Base-by-base conservation (phyloP, 805 yeast species). In the Ogataea paraovalis region DNA sequence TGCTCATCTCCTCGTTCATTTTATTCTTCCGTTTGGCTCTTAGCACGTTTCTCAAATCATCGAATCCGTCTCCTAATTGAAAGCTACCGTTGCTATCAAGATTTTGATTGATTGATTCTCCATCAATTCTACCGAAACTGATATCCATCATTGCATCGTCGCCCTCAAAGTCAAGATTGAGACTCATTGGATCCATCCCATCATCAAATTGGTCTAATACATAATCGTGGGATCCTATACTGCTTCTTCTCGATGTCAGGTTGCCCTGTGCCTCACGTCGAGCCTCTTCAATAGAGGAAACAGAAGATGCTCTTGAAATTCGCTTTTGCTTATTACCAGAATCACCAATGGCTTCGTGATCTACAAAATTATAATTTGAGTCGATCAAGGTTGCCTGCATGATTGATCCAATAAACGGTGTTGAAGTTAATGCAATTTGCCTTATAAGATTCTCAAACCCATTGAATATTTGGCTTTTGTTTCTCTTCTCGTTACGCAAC, bases 251-350 rank as follows among this genome's bases (percentile, higher is more conserved):
- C 4, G 56, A 50, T 8, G 52, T 46, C 10, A 47, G 39, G 23
- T 38, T 44, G 2, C 48, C 43, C 20, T 28, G 44, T 8, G 55
- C 58, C 13, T 34, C 38, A 19, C 63, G 43, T 54, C 66, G 52
- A 20, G 56, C 64, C 21, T 48, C 52, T 53, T 61, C 66, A 38
- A 61, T 56, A 3, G 64, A 60, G 4, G 62, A 53, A 10, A 56
- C 59, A 41, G 58, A 52, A 22, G 64, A 60, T 4, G 60, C 55
- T 33, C 63, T 34, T 18, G 38, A 34, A n/a, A 34, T 6, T 20
- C 38, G 4, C 16, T 18, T 16, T 12, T 18, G 10, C 16, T 12
- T n/a, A 7, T 30, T 30, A 14, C 5, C 12, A 14, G 16, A 30
- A 30, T 30, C 13, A 7, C 34, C 6, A 30, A 30, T 8, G 16